A percentile compares a stretch with the other conserved stretches of the same genome.
phyloP scores from a whole-genome alignment of 495 filamentous ascomycete genomes.

The Jackrogersella minutella region DNA sequence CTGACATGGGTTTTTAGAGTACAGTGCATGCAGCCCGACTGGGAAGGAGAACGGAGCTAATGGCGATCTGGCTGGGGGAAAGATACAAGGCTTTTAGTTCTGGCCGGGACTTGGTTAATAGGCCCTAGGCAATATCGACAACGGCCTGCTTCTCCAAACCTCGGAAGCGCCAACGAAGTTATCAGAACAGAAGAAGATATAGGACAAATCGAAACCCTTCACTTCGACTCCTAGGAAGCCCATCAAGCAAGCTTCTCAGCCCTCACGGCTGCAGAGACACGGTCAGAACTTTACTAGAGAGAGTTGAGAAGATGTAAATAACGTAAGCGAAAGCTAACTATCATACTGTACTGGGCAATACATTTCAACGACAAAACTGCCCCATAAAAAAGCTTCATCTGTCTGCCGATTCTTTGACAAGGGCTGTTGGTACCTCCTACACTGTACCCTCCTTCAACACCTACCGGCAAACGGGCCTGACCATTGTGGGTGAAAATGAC shows the following conservation, averaged over 20 bases:
- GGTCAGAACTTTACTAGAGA: slow-evolving; percentile 31
- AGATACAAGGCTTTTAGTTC: slow-evolving; percentile 45
- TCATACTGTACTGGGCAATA: slow-evolving; percentile 31
- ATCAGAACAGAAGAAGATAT: slow-evolving; percentile 17
- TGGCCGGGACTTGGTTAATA: slow-evolving; percentile 46
- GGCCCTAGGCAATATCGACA: slow-evolving; percentile 39
- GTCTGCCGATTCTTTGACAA: slow-evolving; percentile 35
- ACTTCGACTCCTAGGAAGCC: slow-evolving; percentile 3
- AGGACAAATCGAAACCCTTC: slow-evolving; percentile 5
- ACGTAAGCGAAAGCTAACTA: slow-evolving; percentile 29
- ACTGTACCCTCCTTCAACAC: slow-evolving; percentile 36
- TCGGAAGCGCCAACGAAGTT: slow-evolving; percentile 19
- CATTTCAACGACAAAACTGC: slow-evolving; percentile 21
- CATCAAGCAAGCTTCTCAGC: background rate
- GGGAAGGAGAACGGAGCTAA: slow-evolving; percentile 62
- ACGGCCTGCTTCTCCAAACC: slow-evolving; percentile 25
- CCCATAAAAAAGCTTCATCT: slow-evolving; percentile 41
- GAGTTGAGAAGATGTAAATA: slow-evolving; percentile 12
- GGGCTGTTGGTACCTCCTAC: slow-evolving; percentile 20
- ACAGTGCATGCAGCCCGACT: slow-evolving; percentile 60
- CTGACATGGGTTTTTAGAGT: slow-evolving; percentile 52
- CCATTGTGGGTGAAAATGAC: slow-evolving; percentile 45
- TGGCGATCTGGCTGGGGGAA: slow-evolving; percentile 56
- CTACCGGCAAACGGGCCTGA: slow-evolving; percentile 40
- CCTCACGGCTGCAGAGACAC: slow-evolving; percentile 13